phyloP scores from a whole-genome alignment of 176 grass and related monocot genomes.

The Musa itinerans region DNA sequence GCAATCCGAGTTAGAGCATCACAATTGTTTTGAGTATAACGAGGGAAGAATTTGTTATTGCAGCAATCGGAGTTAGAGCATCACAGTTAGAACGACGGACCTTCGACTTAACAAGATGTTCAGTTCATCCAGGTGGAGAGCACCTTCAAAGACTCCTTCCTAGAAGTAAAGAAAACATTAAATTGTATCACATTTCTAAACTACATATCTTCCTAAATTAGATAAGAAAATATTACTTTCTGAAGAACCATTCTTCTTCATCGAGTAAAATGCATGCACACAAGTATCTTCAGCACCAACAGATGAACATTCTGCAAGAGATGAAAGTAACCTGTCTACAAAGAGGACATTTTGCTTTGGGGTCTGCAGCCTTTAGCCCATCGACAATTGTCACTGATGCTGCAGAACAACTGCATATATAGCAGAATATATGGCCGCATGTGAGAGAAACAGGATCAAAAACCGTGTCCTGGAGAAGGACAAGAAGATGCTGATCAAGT shows the following conservation, averaged over 20 bases:
- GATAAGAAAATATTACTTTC: too few relatives aligned
- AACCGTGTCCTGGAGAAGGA: conserved; percentile 42
- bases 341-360: conserved; percentile 62
- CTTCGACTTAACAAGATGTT: conserved; percentile 54
- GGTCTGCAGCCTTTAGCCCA: conserved; percentile 41
- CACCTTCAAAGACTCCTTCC: conserved; percentile 44
- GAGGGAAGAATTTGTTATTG: not conserved
- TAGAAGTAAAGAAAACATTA: conserved; percentile 14
- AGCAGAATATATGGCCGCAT: conserved; percentile 84
- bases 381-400: conserved; percentile 64
- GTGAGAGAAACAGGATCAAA: conserved; percentile 63
- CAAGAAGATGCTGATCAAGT: not conserved
- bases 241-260: too few relatives aligned
- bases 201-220: too few relatives aligned
- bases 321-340: conserved; percentile 41
- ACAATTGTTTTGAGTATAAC: conserved; percentile 13
- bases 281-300: not conserved
- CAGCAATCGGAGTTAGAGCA: not conserved
- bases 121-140: conserved; percentile 64
- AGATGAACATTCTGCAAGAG: conserved; percentile 8
- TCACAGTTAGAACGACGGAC: conserved; percentile 15
- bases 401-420: conserved; percentile 64
- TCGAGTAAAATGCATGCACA: too few relatives aligned
- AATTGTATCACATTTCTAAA: too few relatives aligned
- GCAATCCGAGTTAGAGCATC: not conserved